Evolutionary conservation across 306 rosid genomes (phyloP).

Genomic region (Vachellia collinsii): DNA sequence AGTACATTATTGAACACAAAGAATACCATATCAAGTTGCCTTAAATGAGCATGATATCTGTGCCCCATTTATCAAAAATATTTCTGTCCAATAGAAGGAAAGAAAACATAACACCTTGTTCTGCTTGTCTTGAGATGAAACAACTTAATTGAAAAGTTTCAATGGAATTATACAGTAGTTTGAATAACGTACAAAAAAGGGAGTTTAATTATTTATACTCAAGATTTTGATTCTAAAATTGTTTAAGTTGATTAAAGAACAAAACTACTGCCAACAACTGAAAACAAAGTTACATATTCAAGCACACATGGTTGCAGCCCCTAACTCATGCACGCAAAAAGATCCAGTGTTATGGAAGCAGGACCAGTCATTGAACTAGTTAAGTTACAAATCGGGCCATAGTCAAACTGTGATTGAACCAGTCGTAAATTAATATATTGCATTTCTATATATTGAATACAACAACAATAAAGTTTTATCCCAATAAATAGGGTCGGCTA

Average conservation of each 20-base stretch:
- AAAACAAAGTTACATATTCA: slow-evolving; percentile 19
- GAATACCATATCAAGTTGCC: not conserved
- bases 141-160: not conserved
- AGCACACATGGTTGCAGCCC: not conserved
- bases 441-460: too few relatives aligned
- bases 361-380: not conserved
- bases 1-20: not conserved
- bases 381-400: not conserved
- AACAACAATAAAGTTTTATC: too few relatives aligned
- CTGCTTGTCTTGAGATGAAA: slow-evolving; percentile 1
- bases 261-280: slow-evolving; percentile 30
- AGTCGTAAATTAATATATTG: not conserved
- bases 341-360: not conserved
- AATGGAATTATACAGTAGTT: not conserved
- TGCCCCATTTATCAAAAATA: not conserved
- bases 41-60: not conserved
- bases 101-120: not conserved
- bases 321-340: not conserved
- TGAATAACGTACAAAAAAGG: not conserved
- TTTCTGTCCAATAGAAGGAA: slow-evolving; percentile 14
- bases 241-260: slow-evolving; percentile 14
- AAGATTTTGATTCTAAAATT: not conserved
- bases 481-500: too few relatives aligned
- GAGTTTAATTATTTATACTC: slow-evolving; percentile 8
- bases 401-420: not conserved